phyloP scores from a whole-genome alignment of 106 monocot genomes.

The Apostasia shenzhenica region DNA sequence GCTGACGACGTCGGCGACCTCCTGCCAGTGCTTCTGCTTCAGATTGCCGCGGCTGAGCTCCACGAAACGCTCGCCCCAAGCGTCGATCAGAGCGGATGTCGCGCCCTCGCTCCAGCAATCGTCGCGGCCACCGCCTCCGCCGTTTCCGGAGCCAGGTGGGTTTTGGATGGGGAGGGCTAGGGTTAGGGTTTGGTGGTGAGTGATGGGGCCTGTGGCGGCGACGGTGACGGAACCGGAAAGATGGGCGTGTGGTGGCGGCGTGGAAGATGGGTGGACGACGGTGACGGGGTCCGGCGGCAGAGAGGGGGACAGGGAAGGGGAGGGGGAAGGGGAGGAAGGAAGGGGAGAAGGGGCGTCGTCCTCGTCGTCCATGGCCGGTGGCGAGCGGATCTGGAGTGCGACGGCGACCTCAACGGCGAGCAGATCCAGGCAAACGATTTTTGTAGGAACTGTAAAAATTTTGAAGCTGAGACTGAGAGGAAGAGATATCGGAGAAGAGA shows the following conservation, averaged over 20 bases:
- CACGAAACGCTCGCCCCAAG: conserved; percentile 75
- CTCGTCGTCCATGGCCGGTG: conserved; percentile 1
- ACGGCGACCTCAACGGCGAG: too few relatives aligned
- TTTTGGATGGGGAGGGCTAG: conserved; percentile 2
- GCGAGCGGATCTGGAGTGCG: too few relatives aligned
- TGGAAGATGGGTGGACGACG: background rate
- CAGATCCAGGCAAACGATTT: background rate
- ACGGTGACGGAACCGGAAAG: background rate
- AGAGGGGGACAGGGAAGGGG: too few relatives aligned
- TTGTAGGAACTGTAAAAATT: background rate
- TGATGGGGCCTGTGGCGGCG: background rate
- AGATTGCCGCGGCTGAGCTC: conserved; percentile 72
- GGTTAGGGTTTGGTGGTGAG: too few relatives aligned
- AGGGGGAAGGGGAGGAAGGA: background rate
- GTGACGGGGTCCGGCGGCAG: background rate
- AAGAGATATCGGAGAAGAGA: background rate
- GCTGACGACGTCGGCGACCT: conserved; percentile 79
- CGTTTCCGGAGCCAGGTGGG: background rate
- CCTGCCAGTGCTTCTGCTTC: conserved; percentile 83
- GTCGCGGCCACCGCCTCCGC: conserved; percentile 34
- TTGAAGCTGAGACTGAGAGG: too few relatives aligned
- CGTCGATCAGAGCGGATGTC: conserved; percentile 54
- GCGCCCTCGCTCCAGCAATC: conserved; percentile 77
- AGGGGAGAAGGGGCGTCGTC: background rate
- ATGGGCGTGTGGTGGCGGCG: background rate